These are phyloP conservation scores for Fusarium sp. DNA, from an alignment of 2,329 filamentous ascomycete genomes.

Conservation along the genomic window DNA sequence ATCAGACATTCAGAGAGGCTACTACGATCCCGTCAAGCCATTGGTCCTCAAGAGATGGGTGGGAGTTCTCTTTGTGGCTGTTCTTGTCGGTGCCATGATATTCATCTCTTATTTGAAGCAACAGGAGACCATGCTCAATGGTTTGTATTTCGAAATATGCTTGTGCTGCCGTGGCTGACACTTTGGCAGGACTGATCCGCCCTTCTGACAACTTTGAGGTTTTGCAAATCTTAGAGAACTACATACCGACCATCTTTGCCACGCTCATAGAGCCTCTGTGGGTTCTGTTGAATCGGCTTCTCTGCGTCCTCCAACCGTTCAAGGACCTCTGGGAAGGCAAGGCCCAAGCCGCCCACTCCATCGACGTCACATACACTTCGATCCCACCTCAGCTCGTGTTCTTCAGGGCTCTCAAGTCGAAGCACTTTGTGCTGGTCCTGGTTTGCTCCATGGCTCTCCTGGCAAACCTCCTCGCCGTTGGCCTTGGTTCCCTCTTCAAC, in stretches of 20 bases:
- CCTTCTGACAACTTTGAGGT: constrained; percentile 51
- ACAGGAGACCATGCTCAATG: constrained; percentile 30
- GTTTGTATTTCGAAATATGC: constrained; percentile 23
- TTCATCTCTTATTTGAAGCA: constrained; percentile 42
- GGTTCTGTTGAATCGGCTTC: constrained; percentile 64
- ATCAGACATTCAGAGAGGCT: neutral
- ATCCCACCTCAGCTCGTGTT: constrained; percentile 66
- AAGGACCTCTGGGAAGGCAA: constrained; percentile 59
- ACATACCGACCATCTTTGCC: constrained; percentile 65
- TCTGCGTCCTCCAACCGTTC: constrained; percentile 68
- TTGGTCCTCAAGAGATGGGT: constrained; percentile 27
- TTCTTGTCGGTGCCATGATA: constrained; percentile 26
- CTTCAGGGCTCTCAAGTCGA: constrained; percentile 57
- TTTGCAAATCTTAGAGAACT: constrained; percentile 57
- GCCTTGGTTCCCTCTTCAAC: constrained; percentile 64
- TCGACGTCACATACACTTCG: constrained; percentile 63
- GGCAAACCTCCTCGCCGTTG: constrained; percentile 65
- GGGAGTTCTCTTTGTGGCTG: constrained; percentile 30
- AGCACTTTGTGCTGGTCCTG: constrained; percentile 59
- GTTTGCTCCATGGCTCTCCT: constrained; percentile 63
- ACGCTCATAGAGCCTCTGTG: constrained; percentile 70
- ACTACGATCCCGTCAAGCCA: constrained; percentile 44
- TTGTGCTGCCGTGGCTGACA: neutral
- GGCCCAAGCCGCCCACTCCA: constrained; percentile 49
- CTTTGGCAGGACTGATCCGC: constrained; percentile 45